Evolutionary conservation across 2,329 filamentous ascomycete species (phyloP).

Genomic region (Verticillium longisporum): DNA sequence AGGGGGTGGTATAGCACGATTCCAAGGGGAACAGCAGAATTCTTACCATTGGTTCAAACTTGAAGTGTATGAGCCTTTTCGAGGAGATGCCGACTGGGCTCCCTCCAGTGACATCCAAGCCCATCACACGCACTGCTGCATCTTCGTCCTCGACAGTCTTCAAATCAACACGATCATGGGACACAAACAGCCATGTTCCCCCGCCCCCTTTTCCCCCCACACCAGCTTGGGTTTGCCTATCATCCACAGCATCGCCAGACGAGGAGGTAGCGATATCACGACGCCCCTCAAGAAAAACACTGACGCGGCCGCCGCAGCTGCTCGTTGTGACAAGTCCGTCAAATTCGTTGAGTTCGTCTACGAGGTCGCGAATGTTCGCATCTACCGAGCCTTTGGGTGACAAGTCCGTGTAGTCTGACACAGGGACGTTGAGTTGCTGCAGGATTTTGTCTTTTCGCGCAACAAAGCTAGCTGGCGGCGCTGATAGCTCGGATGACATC

Average conservation of each 20-base stretch:
- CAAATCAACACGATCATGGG: conserved; percentile 61
- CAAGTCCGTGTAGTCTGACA: conserved; percentile 68
- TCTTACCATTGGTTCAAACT: conserved; percentile 90
- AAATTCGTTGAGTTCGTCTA: conserved; percentile 68
- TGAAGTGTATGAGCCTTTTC: conserved; percentile 65
- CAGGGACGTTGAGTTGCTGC: conserved; percentile 59
- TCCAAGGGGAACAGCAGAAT: conserved; percentile 4
- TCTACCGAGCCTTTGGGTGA: conserved; percentile 89
- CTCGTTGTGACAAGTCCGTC: conserved; percentile 83
- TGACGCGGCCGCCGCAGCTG: conserved; percentile 82
- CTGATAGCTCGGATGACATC: background rate
- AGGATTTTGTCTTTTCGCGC: conserved; percentile 69
- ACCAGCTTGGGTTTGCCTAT: conserved; percentile 38
- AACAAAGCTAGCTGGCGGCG: conserved; percentile 36
- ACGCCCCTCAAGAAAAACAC: conserved; percentile 78
- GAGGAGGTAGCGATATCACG: conserved; percentile 24
- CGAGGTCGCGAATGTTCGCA: conserved; percentile 66
- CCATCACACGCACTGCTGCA: conserved; percentile 25
- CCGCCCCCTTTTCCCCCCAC: conserved; percentile 81
- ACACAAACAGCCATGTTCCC: conserved; percentile 81
- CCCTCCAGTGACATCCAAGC: conserved; percentile 27
- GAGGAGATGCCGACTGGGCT: conserved; percentile 15
- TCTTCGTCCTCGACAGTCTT: conserved; percentile 16
- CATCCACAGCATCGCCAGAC: conserved; percentile 8
- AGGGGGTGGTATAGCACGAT: too few species aligned